Base-by-base conservation (phyloP, 2,329 filamentous ascomycete species). In the Fusarium lateritium region DNA sequence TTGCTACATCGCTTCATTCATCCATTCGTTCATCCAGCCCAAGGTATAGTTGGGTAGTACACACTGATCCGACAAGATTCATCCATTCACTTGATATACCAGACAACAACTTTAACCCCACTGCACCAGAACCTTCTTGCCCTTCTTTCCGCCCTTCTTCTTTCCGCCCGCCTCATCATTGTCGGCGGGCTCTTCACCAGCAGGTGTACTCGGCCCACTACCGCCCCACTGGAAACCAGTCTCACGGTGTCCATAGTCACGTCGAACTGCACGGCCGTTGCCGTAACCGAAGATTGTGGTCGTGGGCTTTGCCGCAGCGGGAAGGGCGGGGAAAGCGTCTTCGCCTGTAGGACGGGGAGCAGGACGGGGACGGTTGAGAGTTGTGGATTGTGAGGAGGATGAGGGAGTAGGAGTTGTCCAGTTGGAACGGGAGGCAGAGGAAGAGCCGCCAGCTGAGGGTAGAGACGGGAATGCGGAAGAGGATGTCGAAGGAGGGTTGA, bases 301-400 rank as follows among this genome's bases (percentile, higher is more conserved):
- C 42, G 83, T 82, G 5, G 87, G 86, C 74, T 90, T 98, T 1
- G 92, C 86, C 2, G 94, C 94, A 0, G 89, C 85, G 0, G 94
- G 94, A 2, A 98, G 85, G 2, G 94, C 91, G 0, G 94, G 95
- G 79, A 98, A 98, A 0, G 90, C 89, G 66, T 94, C 91, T 44
- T 81, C 80, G 46, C 77, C 79, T 31, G 75, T 75, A 26, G 73
- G 63, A 34, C 69, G 72, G 34, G 65, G 65, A n/a, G 62, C 47
- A 17, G 56, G 73, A 26, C 57, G 67, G 34, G 36, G 60, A n/a
- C 58, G 69, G 56, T 67, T 67, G 54, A 62, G 46, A 54, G 66
- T 46, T 19, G 73, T 62, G 11, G 73, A 65, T 33, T 70, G 82
- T 74, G 79, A 75, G 3, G 78, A 73, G 0, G 9, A 76, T n/a